Evolutionary conservation across 441 rosid genomes (phyloP).

Genomic region (Corymbia citriodora): DNA sequence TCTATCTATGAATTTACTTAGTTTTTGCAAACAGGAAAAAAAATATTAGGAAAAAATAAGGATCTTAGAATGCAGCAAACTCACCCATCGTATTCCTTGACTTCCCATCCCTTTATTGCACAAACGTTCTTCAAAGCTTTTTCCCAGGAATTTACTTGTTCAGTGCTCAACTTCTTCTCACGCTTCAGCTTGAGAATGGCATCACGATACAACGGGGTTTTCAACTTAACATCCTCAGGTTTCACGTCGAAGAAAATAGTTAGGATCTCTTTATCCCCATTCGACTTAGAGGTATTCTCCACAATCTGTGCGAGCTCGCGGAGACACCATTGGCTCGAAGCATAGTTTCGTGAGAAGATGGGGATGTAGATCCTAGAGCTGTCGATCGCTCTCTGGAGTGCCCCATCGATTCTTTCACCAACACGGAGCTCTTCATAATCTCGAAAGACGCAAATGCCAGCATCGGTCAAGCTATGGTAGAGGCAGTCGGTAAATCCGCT

Average conservation of each 20-base stretch:
- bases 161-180: rapidly evolving
- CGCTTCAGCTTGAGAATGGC: rapidly evolving
- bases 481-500: rapidly evolving
- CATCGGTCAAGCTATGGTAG: rapidly evolving
- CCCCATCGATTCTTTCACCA: neutral
- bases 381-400: neutral
- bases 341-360: neutral
- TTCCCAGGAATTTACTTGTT: neutral
- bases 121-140: neutral
- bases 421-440: neutral
- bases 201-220: too few species aligned
- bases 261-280: neutral
- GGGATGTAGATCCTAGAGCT: neutral
- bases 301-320: neutral
- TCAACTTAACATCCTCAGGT: neutral
- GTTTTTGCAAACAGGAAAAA: too few species aligned
- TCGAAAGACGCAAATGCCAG: neutral
- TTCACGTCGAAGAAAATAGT: neutral
- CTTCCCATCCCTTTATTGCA: neutral
- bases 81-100: neutral
- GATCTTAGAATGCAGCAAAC: neutral
- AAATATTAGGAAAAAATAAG: too few species aligned
- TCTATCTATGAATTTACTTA: too few species aligned
- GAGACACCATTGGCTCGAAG: neutral
- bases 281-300: neutral